Evolutionary conservation across 2,329 filamentous ascomycete species (phyloP), one percentile per base, ranked within the genome.

Genomic region (Diaporthe citri): DNA sequence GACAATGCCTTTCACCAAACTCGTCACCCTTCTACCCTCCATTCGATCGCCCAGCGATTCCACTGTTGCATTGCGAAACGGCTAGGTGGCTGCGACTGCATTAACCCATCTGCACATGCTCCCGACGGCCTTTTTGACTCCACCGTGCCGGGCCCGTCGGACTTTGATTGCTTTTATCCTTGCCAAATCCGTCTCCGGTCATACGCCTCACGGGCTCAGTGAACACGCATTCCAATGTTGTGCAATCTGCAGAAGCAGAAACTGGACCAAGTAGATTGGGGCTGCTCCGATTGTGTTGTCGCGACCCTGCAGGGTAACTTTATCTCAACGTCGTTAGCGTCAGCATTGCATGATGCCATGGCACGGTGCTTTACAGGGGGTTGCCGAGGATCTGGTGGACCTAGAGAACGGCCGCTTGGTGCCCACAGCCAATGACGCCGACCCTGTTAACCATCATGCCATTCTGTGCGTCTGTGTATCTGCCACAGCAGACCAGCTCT

Each of bases 301-400:
- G 41, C 34, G 31, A 20, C 31, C 20, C 17, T n/a, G 46, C 46
- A 67, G 46, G 34, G 34, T 31, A 64, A 72, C 57, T 41, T 43
- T 72, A 55, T 62, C 48, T 64, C 46, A n/a, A 72, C 70, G 36
- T 56, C 43, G 34, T 43, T 62, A 64, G 57, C 46, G 60, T 72
- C 52, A 48, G 55, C 31, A 39, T 71, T 64, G 71, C 57, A 72
- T 72, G 71, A 64, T 69, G 48, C 34, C 48, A 55, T 55, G 64
- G 31, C 46, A 46, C 46, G 41, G 17, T 46, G 25, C 59, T 13
- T 25, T 31, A n/a, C 64, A 69, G 36, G 34, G 48, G 48, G 10
- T 56, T 74, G 64, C 72, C 64, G 72, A 74, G 72, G 60, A 60
- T 43, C 52, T 39, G 20, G 72, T 74, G 72, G 72, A 55, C n/a